Base-by-base conservation (phyloP, 1,284 basidiomycete genomes). In the Gomphus bonarii region DNA sequence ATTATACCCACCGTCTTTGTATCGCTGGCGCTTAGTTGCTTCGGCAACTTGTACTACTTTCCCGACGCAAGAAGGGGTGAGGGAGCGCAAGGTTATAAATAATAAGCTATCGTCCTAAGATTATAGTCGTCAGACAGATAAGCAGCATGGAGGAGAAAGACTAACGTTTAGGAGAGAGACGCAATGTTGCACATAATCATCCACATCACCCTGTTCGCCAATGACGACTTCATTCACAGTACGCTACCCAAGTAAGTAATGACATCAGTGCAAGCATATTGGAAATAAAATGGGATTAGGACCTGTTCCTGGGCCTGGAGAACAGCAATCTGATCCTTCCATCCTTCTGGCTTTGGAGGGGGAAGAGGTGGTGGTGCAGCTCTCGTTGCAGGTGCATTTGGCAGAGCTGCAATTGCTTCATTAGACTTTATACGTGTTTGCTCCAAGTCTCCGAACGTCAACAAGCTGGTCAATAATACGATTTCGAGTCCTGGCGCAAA, bases 11-110 rank as follows among this genome's bases (percentile, higher is more conserved):
- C 63, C 33, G 58, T 18, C 31, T 73, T 85, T 88, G 64, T 90
- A 74, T 53, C 85, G 75, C 54, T 84, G 73, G 7, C 88, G 79
- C 65, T 88, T 91, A 3, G 81, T 81, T 65, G 88, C 81, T 62
- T 91, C 87, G 0, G 90, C 88, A 0, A 91, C 80, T 53, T 81
- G 81, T 30, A 92, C 73, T 0, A 90, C 87, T 64, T 88, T 90
- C 1, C 85, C 78, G 3, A 91, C 88, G 33, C 85, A 75, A 6
- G 75, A 72, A 1, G 80, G 69, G n/a, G 79, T 76, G 33, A 79
- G 76, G 2, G 88, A 85, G 20, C 80, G 77, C 16, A 92, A 69
- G 1, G 82, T 82, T 58, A 91, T 77, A 64, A 90, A 90, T 11
- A 91, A 68, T 80, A 91, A 85, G 3, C 83, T 81, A 58, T 87